Percentiles rank a stretch among this genome's conserved stretches.
phyloP scores from a whole-genome alignment of 2,329 filamentous ascomycete species.

The Ascochyta lentis region DNA sequence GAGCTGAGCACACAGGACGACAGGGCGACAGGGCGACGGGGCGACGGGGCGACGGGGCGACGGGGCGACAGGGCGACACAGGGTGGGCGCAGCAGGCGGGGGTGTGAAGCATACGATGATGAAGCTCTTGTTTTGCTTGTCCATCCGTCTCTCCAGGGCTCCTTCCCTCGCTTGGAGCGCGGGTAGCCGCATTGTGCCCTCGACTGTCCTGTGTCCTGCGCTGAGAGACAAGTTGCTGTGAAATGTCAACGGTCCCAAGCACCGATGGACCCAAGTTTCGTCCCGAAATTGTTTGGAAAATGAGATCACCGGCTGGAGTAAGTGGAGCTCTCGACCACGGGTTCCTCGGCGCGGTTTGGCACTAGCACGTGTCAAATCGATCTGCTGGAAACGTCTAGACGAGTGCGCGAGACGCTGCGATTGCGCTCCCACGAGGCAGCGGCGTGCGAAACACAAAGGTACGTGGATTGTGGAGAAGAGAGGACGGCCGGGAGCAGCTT shows the following conservation, averaged over 20 bases:
- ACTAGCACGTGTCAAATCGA: constrained; percentile 25
- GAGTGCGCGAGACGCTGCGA: constrained; percentile 3
- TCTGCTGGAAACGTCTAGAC: constrained; percentile 10
- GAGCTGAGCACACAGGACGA: background rate
- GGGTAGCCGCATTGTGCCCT: constrained; percentile 39
- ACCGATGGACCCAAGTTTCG: constrained; percentile 10
- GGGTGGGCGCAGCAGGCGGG: background rate
- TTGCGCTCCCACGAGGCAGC: constrained; percentile 9
- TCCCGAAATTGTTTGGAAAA: constrained; percentile 25
- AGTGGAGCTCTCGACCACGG: constrained; percentile 29
- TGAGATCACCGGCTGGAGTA: constrained; percentile 34
- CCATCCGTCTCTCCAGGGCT: constrained; percentile 31
- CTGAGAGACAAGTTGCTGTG: constrained; percentile 12
- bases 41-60: no score
- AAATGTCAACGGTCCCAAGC: background rate
- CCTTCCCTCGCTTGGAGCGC: constrained; percentile 26
- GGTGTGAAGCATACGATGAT: constrained; percentile 36
- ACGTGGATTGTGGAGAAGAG: constrained; percentile 6
- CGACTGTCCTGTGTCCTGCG: constrained; percentile 12
- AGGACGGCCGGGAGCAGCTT: constrained; percentile 8
- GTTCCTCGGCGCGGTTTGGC: constrained; percentile 24
- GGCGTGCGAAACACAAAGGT: constrained; percentile 2
- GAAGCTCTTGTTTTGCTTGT: constrained; percentile 32
- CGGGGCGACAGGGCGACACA: background rate
- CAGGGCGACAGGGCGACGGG: no score